Evolutionary conservation across 2,329 filamentous ascomycete genomes (phyloP).

Genomic region (Pestalotiopsis sp.): DNA sequence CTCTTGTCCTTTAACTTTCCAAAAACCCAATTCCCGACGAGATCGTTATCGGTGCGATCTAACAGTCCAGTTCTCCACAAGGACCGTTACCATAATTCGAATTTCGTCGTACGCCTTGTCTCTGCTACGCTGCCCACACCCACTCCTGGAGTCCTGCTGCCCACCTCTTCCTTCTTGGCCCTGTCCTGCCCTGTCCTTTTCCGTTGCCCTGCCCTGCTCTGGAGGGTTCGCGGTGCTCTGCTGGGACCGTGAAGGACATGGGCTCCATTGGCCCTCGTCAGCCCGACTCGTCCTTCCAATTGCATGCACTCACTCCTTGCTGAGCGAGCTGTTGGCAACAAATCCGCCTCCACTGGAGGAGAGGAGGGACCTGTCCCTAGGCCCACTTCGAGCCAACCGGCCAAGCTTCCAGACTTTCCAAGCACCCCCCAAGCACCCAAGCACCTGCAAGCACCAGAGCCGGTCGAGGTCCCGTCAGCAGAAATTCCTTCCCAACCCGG

Average conservation of each 20-base stretch:
- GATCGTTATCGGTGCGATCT: not conserved
- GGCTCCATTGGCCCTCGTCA: conserved; percentile 25
- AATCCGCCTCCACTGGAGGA: conserved; percentile 3
- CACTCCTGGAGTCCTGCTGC: not conserved
- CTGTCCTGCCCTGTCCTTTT: not conserved
- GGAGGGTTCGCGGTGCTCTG: conserved; percentile 12
- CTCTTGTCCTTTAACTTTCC: not conserved
- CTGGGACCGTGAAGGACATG: conserved; percentile 19
- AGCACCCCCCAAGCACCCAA: not conserved
- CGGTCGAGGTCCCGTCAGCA: not conserved
- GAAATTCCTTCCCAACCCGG: conserved; percentile 3
- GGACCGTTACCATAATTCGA: not conserved
- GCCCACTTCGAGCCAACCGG: conserved; percentile 6
- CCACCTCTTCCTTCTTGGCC: not conserved
- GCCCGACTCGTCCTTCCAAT: conserved; percentile 18
- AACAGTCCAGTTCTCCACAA: not conserved
- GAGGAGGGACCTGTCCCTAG: conserved; percentile 1
- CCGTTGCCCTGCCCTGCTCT: not conserved
- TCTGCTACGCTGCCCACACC: not conserved
- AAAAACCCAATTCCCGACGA: not conserved
- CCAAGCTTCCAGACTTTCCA: not conserved
- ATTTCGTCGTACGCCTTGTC: not conserved
- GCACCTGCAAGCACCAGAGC: not conserved
- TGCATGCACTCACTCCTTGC: conserved; percentile 7
- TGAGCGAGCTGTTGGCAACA: conserved; percentile 5